Base-by-base conservation (phyloP, 2,329 filamentous ascomycete genomes). In the Magnaporthiopsis incrustans region DNA sequence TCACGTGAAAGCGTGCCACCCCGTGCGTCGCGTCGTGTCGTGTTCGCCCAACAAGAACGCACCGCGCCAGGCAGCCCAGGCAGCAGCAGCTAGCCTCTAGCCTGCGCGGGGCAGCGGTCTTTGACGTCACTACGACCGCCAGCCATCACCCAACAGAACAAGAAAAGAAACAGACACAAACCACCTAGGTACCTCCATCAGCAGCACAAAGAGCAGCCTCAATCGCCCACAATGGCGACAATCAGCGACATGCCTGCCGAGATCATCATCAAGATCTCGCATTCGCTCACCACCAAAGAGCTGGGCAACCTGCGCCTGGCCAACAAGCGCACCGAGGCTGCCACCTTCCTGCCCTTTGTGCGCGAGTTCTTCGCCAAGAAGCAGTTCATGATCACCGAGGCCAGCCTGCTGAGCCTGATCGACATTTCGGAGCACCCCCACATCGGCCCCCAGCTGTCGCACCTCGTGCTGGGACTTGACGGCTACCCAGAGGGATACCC, bases 311-410 rank as follows among this genome's bases (percentile, higher is more conserved):
- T 89, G 10, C 85, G 87, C 8, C 73, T 80, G 22, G 78, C 79
- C 3, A 87, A 85, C 75, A 84, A 80, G 64, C 71, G 76, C 25
- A 70, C 86, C 15, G 85, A 89, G 70, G 73, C 73, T 26, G 75
- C 77, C 1, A 75, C 88, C 15, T 84, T 84, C 72, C 76, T 79
- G 61, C 77, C 77, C 44, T 89, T 89, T 68, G 77, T 81, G 33
- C 76, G 76, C 30, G 85, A 88, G 67, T 90, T 87, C 77, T 90
- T 90, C 73, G 78, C 76, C 62, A 85, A 85, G 71, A 84, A 82
- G 69, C 86, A 89, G 70, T 90, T 89, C 73, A 86, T 88, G 82
- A 70, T 88, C 63, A 81, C 81, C 1, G 76, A 82, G 44, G 73
- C 78, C 67, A 89, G 86, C 68, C 74, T 89, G 12, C 77, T 82